Percentiles rank a stretch among this genome's conserved stretches.
These are phyloP conservation scores for Trichomonas vaginalis DNA, from an alignment of 208 protist genomes.

Conservation along the genomic window DNA sequence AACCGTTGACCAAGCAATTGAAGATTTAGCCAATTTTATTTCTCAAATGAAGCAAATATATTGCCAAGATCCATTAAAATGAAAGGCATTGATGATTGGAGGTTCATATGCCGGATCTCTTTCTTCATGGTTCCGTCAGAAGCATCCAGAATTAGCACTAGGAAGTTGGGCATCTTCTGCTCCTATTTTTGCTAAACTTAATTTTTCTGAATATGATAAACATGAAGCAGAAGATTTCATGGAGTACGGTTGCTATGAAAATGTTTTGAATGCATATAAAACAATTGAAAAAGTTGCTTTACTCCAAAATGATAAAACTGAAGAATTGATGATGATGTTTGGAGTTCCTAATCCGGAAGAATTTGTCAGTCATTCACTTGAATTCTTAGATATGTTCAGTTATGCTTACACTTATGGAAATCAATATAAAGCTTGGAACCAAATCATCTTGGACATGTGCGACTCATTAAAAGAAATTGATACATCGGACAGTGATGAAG, in stretches of 20 bases:
- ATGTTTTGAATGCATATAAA: neutral
- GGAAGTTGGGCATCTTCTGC: neutral
- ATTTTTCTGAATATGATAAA: neutral
- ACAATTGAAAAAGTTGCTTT: neutral
- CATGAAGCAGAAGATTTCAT: neutral
- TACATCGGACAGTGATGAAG: neutral
- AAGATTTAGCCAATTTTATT: neutral
- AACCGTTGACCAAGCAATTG: conserved; percentile 5
- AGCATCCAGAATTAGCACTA: neutral
- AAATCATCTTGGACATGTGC: neutral
- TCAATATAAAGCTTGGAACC: neutral
- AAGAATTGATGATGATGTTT: neutral
- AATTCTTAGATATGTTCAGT: neutral
- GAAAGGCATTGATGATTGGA: neutral
- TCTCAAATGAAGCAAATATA: neutral
- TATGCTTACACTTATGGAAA: neutral
- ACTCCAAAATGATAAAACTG: neutral
- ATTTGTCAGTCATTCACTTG: neutral
- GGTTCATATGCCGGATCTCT: neutral
- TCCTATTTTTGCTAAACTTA: neutral
- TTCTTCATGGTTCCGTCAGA: neutral
- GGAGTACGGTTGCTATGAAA: neutral
- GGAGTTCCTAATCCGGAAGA: neutral
- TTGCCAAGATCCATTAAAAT: neutral
- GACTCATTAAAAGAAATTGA: neutral